Percentiles rank a stretch among this genome's conserved stretches.
Evolutionary conservation across 345 rosid genomes (phyloP).

Genomic region (Mercurialis annua): DNA sequence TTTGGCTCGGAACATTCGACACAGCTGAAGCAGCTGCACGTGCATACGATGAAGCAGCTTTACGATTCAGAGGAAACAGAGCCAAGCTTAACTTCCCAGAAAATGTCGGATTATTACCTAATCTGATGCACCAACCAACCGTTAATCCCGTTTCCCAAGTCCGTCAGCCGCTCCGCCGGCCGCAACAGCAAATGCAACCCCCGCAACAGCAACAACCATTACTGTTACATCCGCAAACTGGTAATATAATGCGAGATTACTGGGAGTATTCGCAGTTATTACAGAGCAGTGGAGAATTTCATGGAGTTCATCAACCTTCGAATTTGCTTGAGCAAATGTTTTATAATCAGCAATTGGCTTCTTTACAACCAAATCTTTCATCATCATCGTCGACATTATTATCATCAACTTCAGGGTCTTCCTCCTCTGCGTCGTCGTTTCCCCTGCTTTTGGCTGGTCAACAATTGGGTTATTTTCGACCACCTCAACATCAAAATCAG

Average conservation of each 20-base stretch:
- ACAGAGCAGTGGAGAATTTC: constrained; percentile 38
- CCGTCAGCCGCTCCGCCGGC: constrained; percentile 13
- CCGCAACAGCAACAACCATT: constrained; percentile 12
- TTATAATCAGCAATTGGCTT: constrained; percentile 33
- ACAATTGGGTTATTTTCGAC: constrained; percentile 23
- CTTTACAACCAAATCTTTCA: constrained; percentile 23
- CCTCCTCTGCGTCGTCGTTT: constrained; percentile 23
- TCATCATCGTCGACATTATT: constrained; percentile 21
- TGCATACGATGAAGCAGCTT: constrained; percentile 88
- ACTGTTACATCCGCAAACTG: constrained; percentile 26
- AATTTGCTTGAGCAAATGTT: constrained; percentile 35
- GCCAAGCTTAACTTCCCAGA: constrained; percentile 88
- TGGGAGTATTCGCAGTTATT: constrained; percentile 48
- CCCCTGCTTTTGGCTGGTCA: constrained; percentile 48
- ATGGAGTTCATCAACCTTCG: constrained; percentile 18
- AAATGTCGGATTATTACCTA: constrained; percentile 31
- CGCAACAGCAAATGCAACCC: constrained; percentile 3
- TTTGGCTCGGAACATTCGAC: constrained; percentile 88
- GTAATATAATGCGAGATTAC: constrained; percentile 33
- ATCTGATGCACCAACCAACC: constrained; percentile 20
- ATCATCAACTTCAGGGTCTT: neutral
- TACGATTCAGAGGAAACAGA: constrained; percentile 75
- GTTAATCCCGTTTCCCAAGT: constrained; percentile 26
- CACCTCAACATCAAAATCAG: constrained; percentile 12
- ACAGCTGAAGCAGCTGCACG: constrained; percentile 84